Percentiles rank a stretch among this genome's conserved stretches.
Evolutionary conservation across 2,329 filamentous ascomycete species (phyloP).

Genomic region (Tolypocladium album): DNA sequence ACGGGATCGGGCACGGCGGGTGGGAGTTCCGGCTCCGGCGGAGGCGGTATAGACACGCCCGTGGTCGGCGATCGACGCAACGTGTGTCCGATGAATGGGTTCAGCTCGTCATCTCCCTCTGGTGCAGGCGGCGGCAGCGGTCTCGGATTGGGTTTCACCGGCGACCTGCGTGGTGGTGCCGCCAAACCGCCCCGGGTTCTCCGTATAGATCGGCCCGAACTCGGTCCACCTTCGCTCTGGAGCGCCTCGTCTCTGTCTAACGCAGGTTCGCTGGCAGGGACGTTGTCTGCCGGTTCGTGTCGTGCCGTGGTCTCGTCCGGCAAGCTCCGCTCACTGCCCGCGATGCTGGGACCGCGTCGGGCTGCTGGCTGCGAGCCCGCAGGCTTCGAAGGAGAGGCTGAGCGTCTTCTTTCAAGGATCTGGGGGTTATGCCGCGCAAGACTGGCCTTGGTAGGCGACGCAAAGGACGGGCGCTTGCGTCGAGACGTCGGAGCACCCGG

Average conservation of each 20-base stretch:
- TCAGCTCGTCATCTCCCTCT: constrained; percentile 15
- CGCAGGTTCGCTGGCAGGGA: constrained; percentile 11
- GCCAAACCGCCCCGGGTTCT: constrained; percentile 18
- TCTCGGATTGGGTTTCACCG: constrained; percentile 30
- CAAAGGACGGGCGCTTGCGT: constrained; percentile 43
- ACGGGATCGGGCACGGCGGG: constrained; percentile 43
- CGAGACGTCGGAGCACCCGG: constrained; percentile 10
- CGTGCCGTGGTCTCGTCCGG: constrained; percentile 19
- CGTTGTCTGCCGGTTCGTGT: constrained; percentile 13
- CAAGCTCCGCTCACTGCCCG: constrained; percentile 11
- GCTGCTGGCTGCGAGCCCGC: not conserved
- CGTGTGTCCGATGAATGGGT: constrained; percentile 18
- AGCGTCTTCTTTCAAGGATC: constrained; percentile 35
- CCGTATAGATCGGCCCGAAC: constrained; percentile 7
- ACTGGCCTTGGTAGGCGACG: constrained; percentile 57
- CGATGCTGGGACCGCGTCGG: constrained; percentile 2
- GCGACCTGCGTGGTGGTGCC: constrained; percentile 26
- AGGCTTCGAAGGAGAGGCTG: constrained; percentile 22
- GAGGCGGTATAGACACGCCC: constrained; percentile 13
- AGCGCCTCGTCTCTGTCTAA: constrained; percentile 8
- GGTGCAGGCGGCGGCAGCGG: constrained; percentile 34
- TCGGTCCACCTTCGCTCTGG: constrained; percentile 6
- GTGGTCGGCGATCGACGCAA: constrained; percentile 18
- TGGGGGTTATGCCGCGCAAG: constrained; percentile 50
- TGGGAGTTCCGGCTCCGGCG: constrained; percentile 54